Evolutionary conservation across 768 basidiomycete species (phyloP).

Genomic region (Clathrus columnatus): DNA sequence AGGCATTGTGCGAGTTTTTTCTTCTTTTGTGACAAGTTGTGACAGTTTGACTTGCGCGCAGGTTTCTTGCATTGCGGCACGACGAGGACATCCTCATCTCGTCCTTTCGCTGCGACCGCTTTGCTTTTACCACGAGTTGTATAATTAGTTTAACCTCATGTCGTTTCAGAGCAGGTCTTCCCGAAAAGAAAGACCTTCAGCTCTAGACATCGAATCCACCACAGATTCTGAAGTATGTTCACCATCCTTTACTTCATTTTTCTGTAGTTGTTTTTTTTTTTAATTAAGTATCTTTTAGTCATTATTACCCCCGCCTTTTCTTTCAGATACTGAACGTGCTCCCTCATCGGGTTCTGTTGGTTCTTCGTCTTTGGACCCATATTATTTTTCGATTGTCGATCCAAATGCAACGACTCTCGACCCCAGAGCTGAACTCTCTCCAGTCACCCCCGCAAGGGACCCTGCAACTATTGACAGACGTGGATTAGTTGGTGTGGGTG

Average conservation of each 20-base stretch:
- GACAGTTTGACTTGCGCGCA: neutral
- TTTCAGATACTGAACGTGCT: slow-evolving; percentile 48
- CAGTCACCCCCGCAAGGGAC: slow-evolving; percentile 66
- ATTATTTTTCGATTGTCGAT: slow-evolving; percentile 72
- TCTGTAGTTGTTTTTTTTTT: slow-evolving; percentile 10
- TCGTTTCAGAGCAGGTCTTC: slow-evolving; percentile 18
- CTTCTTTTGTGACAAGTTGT: neutral
- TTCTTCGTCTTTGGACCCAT: slow-evolving; percentile 78
- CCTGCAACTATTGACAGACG: slow-evolving; percentile 77
- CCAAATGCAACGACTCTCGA: slow-evolving; percentile 53
- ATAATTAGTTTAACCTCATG: slow-evolving; percentile 4
- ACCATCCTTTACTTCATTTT: slow-evolving; percentile 14
- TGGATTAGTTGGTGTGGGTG: slow-evolving; percentile 88
- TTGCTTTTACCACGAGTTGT: slow-evolving; percentile 6
- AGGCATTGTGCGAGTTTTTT: slow-evolving; percentile 1
- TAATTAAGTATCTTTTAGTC: slow-evolving; percentile 5
- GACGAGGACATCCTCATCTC: neutral
- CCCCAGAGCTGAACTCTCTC: slow-evolving; percentile 34
- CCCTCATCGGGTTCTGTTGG: slow-evolving; percentile 37
- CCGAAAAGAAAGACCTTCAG: slow-evolving; percentile 44
- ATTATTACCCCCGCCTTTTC: slow-evolving; percentile 39
- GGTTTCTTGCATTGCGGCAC: neutral
- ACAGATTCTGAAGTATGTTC: slow-evolving; percentile 26
- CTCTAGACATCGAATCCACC: slow-evolving; percentile 36
- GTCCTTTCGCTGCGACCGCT: neutral